Base-by-base conservation (phyloP, 371 early-diverging fungal species). In the Haplosporangium sp. region DNA sequence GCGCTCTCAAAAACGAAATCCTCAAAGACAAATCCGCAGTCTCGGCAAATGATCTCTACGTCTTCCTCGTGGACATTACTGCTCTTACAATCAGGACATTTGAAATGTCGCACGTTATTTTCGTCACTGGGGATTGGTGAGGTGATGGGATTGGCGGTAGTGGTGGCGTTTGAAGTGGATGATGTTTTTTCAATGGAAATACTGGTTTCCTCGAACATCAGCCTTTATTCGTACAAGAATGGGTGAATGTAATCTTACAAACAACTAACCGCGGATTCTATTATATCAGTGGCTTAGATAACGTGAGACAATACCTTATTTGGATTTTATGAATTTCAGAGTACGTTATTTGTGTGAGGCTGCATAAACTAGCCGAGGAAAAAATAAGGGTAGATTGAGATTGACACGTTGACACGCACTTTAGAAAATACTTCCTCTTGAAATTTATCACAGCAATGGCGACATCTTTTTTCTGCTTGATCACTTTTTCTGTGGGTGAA, bases 21-120 rank as follows among this genome's bases (percentile, higher is more conserved):
- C 6, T 63, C 59, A 44, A 70, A 53, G 40, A 70, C 63, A 48
- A 37, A 64, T 2, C 70, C 70, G 27, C 70, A 70, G 57, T 58
- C 56, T 27, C 48, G 59, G 34, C 70, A 70, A 19, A 63, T 56
- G 50, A 52, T 48, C 2, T 56, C 48, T 9, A 7, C 17, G 27
- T 37, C 19, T 47, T 70, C 70, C 10, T 45, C 56, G 19, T 27
- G 17, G 8, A 63, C 47, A 17, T 57, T 63, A 17, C 17, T 38
- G 17, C 64, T 39, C n/a, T 17, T 17, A 42, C 69, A 69, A 1
- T 20, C 61, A 20, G 69, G 69, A 20, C 69, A 69, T 47, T 44
- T n/a, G n/a, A 50, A 48, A 59, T 4, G 17, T 4, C n/a, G 4
- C n/a, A 19, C 19, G 4, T 17, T 59, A n/a, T 59, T 59, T 38